A percentile compares a stretch with the other conserved stretches of the same genome.
Evolutionary conservation across 1,284 basidiomycete genomes (phyloP).

Genomic region (Xerocomus amazonicus): DNA sequence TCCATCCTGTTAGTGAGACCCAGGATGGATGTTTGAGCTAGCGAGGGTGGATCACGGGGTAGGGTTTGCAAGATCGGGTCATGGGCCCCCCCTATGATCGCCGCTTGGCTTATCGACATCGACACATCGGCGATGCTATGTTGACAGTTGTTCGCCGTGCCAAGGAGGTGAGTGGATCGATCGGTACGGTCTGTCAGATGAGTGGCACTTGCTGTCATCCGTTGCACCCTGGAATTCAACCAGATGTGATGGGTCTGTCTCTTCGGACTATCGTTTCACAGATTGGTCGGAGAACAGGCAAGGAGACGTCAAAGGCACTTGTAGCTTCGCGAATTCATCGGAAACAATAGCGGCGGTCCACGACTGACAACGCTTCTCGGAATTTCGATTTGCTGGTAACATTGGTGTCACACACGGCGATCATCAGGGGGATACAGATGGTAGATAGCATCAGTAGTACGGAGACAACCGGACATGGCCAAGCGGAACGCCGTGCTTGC

Average conservation of each 20-base stretch:
- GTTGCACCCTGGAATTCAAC: no score
- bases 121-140: not conserved
- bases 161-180: not conserved
- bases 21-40: no score
- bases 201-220: no score
- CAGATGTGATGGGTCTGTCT: no score
- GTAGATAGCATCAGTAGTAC: constrained; percentile 7
- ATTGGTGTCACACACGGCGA: not conserved
- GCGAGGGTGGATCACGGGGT: not conserved
- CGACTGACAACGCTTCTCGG: not conserved
- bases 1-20: no score
- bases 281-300: no score
- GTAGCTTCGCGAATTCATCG: no score
- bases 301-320: no score
- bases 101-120: not conserved
- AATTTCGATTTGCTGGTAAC: not conserved
- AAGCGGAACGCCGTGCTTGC: not conserved
- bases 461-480: constrained; percentile 1
- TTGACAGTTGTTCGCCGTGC: no score
- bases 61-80: not conserved
- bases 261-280: no score
- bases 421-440: constrained; percentile 7
- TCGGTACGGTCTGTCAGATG: not conserved
- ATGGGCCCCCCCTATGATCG: not conserved
- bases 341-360: no score